phyloP scores from a whole-genome alignment of 768 basidiomycete genomes.

The Pulveroboletus sp. region DNA sequence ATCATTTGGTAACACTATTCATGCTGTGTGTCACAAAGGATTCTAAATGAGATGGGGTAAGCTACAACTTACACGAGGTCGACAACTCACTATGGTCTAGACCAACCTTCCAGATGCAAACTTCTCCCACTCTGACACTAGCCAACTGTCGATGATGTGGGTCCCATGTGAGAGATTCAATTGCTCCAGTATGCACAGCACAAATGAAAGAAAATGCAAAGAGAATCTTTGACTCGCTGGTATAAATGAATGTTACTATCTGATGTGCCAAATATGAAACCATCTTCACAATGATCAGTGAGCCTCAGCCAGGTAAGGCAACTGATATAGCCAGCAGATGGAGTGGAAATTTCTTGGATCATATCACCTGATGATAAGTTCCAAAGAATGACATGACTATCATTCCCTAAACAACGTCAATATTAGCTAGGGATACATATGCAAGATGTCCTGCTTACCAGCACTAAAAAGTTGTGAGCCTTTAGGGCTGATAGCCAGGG shows the following conservation, averaged over 20 bases:
- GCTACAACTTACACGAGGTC: background rate
- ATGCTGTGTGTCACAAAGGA: background rate
- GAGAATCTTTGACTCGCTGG: background rate
- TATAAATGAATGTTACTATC: conserved; percentile 3
- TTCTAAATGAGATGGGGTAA: background rate
- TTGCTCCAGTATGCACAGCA: background rate
- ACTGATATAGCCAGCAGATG: background rate
- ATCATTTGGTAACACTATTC: background rate
- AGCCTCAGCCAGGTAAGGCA: background rate
- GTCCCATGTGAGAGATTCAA: background rate
- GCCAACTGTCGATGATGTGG: background rate
- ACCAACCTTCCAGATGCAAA: background rate
- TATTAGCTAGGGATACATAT: background rate
- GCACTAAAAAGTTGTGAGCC: background rate
- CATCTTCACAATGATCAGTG: background rate
- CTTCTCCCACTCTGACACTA: background rate
- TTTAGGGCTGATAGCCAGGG: background rate
- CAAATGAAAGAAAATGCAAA: background rate
- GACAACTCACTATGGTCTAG: background rate
- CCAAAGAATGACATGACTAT: background rate
- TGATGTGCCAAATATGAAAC: background rate
- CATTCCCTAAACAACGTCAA: background rate
- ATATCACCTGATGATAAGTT: background rate
- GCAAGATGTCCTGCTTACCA: background rate
- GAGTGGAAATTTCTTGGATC: background rate